Evolutionary conservation across 805 yeast genomes (phyloP), one percentile per base, ranked within the genome.

Genomic region (Metschnikowia drakensbergensis): DNA sequence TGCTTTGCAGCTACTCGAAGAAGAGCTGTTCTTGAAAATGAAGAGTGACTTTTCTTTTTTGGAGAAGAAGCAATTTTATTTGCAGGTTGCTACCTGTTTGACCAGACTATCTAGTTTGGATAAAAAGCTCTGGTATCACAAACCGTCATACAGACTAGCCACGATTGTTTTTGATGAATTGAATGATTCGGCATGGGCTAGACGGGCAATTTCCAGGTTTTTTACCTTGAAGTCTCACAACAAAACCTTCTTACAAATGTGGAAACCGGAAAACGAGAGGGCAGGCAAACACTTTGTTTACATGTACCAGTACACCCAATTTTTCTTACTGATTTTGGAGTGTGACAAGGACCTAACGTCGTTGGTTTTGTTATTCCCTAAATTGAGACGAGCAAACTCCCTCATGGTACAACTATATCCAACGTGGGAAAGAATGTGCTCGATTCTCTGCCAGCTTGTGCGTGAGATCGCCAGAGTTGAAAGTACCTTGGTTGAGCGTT

Each of bases 231-330:
- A 83, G 55, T 74, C 89, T 0, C 75, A 80, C 2, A 80, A 82
- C 37, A 86, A 89, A 59, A 81, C 84, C 8, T 74, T 94, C 34
- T 81, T 91, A 1, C 85, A 81, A 54, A 87, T 94, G 49, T 94
- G 99, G 98, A 89, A 89, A 57, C 96, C 97, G 0, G 96, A 90
- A 42, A 65, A 75, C 57, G 99, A 95, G 63, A 68, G 95, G 22
- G 94, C 97, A 0, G 99, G 99, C 0, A 88, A 87, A 57, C 97
- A 92, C 65, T 92, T 90, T 62, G 81, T 81, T 8, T 89, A 86
- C 65, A 84, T 85, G 30, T 77, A 74, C 54, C 80, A 82, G 46
- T 92, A 94, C 60, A 78, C 88, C 23, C 63, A 69, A 41, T 86
- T 84, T 59, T 83, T 76, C 57, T 76, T 86, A 41, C 77, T 77